These are phyloP conservation scores for Carex sylvatica DNA, from an alignment of 202 grass and related monocot genomes.

Conservation along the genomic window DNA sequence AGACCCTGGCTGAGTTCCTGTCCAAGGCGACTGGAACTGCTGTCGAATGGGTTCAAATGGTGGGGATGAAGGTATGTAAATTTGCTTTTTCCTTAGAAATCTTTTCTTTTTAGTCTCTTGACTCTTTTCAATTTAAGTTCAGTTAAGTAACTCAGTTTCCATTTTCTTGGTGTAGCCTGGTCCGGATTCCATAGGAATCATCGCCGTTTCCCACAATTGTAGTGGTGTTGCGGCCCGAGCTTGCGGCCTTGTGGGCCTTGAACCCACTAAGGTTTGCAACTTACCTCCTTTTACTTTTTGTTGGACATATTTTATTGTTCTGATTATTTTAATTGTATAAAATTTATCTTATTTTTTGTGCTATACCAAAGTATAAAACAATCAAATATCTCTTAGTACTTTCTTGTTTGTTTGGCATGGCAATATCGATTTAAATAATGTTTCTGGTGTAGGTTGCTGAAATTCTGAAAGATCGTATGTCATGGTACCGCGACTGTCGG, in stretches of 20 bases:
- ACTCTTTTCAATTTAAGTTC: background rate
- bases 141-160: background rate
- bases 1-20: slow-evolving; percentile 96
- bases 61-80: slow-evolving; percentile 91
- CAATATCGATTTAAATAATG: background rate
- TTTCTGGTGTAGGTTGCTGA: slow-evolving; percentile 66
- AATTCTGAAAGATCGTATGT: slow-evolving; percentile 89
- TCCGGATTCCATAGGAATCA: slow-evolving; percentile 99
- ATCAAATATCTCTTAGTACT: background rate
- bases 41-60: slow-evolving; percentile 99
- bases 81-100: background rate
- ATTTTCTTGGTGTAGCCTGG: slow-evolving; percentile 59
- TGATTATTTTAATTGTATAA: background rate
- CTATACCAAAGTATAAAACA: background rate
- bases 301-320: background rate
- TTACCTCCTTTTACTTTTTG: background rate
- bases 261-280: slow-evolving; percentile 84
- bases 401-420: background rate
- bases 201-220: slow-evolving; percentile 99
- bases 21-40: slow-evolving; percentile 97
- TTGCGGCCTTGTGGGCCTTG: slow-evolving; percentile 96
- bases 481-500: slow-evolving; percentile 93
- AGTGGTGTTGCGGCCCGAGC: slow-evolving; percentile 95
- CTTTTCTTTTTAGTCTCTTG: background rate
- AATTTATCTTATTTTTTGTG: background rate